phyloP scores from a whole-genome alignment of 2,329 filamentous ascomycete genomes.

The Alternaria hordeiaustralica region DNA sequence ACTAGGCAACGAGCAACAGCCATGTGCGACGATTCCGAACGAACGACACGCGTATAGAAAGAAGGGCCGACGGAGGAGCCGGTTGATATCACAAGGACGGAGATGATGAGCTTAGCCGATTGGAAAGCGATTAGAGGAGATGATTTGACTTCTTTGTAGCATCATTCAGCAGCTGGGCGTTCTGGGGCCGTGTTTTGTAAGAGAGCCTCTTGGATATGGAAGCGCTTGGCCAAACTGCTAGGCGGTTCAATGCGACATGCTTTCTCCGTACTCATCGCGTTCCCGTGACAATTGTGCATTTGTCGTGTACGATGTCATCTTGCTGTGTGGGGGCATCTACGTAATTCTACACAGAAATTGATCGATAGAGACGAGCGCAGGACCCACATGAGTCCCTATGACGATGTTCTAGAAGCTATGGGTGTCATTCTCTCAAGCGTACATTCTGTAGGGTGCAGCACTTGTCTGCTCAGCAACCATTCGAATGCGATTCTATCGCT shows the following conservation, averaged over 20 bases:
- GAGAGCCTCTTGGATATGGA: slow-evolving; percentile 7
- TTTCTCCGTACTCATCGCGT: not conserved
- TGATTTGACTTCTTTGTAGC: slow-evolving; percentile 28
- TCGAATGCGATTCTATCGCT: not conserved
- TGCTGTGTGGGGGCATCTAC: slow-evolving; percentile 17
- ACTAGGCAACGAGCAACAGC: not conserved
- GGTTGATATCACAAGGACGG: not conserved
- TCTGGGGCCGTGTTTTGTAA: slow-evolving; percentile 16
- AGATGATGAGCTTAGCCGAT: not conserved
- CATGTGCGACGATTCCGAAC: slow-evolving; percentile 1
- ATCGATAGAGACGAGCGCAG: slow-evolving; percentile 7
- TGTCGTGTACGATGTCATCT: slow-evolving; percentile 2
- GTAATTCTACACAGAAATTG: slow-evolving; percentile 13
- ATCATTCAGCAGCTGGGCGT: slow-evolving; percentile 41
- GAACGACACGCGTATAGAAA: not conserved
- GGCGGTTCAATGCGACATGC: slow-evolving; percentile 7
- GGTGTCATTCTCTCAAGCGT: not conserved
- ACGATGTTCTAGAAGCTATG: slow-evolving; percentile 18
- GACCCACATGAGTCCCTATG: slow-evolving; percentile 23
- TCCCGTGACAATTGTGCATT: not conserved
- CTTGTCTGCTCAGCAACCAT: not conserved
- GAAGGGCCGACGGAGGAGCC: not conserved
- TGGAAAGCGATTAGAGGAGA: slow-evolving; percentile 4
- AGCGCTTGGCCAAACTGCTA: slow-evolving; percentile 8
- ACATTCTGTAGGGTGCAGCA: not conserved